Evolutionary conservation across 225 moss, liverwort and hornwort species (phyloP).

Genomic region (Straminergon stramineum): DNA sequence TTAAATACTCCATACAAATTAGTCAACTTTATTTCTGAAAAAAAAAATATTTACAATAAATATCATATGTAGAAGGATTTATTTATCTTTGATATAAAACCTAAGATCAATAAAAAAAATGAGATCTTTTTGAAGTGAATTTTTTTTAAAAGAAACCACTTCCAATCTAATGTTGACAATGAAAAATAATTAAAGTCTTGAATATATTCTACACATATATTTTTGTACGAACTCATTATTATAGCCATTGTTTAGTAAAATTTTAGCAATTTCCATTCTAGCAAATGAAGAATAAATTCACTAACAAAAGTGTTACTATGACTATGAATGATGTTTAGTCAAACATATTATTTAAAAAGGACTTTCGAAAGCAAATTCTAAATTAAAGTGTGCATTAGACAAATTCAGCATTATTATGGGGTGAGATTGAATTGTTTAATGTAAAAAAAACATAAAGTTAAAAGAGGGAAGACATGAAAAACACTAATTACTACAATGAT

Average conservation of each 20-base stretch:
- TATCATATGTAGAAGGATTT: background rate
- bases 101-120: background rate
- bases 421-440: background rate
- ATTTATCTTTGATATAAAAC: background rate
- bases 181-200: background rate
- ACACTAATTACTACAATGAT: background rate
- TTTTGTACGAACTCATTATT: background rate
- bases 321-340: background rate
- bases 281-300: background rate
- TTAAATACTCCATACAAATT: no score
- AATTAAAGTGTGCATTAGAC: background rate
- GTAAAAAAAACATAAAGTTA: no score
- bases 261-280: background rate
- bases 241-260: background rate
- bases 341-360: background rate
- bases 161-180: background rate
- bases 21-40: no score
- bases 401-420: background rate
- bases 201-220: background rate
- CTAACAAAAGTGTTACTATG: background rate
- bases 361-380: background rate
- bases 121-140: background rate
- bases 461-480: background rate
- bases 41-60: background rate
- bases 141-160: background rate